These are phyloP conservation scores for Keqinozyma sinolaborantium DNA, from an alignment of 1,139 yeast genomes.

Conservation along the genomic window DNA sequence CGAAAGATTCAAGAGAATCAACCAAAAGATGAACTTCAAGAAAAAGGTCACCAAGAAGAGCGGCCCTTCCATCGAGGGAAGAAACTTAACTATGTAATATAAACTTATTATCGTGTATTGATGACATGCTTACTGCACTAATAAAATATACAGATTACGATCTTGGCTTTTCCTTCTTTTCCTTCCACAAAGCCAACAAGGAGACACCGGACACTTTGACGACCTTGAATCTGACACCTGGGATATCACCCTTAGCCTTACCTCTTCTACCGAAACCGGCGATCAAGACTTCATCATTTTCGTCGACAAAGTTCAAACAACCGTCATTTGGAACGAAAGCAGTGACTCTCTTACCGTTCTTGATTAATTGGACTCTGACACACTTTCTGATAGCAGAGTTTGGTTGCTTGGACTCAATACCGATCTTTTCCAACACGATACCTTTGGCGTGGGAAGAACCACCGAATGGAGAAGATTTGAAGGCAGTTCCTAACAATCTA, in stretches of 20 bases:
- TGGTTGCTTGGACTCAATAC: conserved; percentile 99
- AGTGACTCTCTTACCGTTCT: conserved; percentile 99
- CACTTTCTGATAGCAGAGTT: conserved; percentile 99
- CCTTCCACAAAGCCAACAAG: conserved; percentile 99
- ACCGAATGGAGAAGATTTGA: conserved; percentile 99
- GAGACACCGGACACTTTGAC: conserved; percentile 99
- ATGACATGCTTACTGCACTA: conserved; percentile 13
- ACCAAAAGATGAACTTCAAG: conserved; percentile 50
- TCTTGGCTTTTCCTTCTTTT: conserved; percentile 99
- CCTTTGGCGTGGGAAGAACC: conserved; percentile 99
- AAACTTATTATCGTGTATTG: background rate
- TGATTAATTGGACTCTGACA: conserved; percentile 99
- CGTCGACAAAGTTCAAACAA: conserved; percentile 99
- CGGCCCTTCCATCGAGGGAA: conserved; percentile 82
- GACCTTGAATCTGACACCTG: conserved; percentile 99
- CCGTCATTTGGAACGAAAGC: conserved; percentile 99
- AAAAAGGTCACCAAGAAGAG: conserved; percentile 51
- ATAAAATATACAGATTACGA: conserved; percentile 46
- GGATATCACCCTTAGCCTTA: conserved; percentile 99
- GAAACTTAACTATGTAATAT: conserved; percentile 47
- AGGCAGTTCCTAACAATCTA: conserved; percentile 98
- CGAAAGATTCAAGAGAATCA: conserved; percentile 75
- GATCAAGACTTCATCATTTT: conserved; percentile 97
- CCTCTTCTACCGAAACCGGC: conserved; percentile 99
- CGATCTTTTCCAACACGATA: conserved; percentile 98